A percentile compares a stretch with the other conserved stretches of the same genome.
These are phyloP conservation scores for Allium cepa DNA, from an alignment of 106 monocot genomes.

Conservation along the genomic window DNA sequence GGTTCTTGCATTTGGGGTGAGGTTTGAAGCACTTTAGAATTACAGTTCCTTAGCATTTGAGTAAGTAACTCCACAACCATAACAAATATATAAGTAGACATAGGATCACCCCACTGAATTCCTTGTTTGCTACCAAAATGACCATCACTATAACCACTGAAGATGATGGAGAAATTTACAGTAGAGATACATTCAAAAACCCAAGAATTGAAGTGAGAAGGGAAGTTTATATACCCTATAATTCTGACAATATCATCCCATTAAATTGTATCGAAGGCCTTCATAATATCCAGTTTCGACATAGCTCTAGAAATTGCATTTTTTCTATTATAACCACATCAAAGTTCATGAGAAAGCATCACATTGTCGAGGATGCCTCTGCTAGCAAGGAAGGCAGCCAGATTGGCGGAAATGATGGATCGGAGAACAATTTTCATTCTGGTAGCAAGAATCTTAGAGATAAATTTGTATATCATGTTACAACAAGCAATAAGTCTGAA, in stretches of 20 bases:
- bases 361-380: neutral
- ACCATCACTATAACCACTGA: no score
- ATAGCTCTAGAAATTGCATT: neutral
- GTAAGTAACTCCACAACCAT: no score
- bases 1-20: no score
- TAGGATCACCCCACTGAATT: no score
- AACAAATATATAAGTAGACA: no score
- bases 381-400: neutral
- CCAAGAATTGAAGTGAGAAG: no score
- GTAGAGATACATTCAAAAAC: no score
- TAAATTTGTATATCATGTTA: neutral
- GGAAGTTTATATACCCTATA: no score
- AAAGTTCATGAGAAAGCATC: neutral
- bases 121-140: no score
- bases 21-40: no score
- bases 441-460: neutral
- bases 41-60: no score
- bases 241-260: neutral
- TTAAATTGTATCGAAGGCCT: neutral
- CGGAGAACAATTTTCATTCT: neutral
- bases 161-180: no score
- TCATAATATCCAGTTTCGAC: neutral
- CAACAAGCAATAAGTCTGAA: neutral
- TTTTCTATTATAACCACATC: neutral
- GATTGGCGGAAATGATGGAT: neutral